Percentiles rank a stretch among this genome's conserved stretches.
Evolutionary conservation across 1,284 basidiomycete species (phyloP).

Genomic region (Sporisorium exsertum): DNA sequence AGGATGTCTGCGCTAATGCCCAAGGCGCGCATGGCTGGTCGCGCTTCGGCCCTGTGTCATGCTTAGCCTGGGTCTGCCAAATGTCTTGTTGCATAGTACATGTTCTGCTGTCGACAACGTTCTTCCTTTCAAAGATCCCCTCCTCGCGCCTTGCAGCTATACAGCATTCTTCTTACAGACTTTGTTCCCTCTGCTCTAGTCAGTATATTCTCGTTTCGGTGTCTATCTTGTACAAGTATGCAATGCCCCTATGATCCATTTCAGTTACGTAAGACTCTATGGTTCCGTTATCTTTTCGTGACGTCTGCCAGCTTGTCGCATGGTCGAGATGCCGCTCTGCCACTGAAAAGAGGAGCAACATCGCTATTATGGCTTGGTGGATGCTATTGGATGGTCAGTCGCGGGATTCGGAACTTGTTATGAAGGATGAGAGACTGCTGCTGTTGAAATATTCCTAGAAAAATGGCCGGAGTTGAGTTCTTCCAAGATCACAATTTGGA

Average conservation of each 20-base stretch:
- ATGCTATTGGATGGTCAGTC: not conserved
- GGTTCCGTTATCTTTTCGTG: not conserved
- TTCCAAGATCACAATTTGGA: constrained; percentile 23
- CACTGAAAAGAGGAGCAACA: too few species aligned
- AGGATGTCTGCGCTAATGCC: not conserved
- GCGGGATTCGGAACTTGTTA: constrained; percentile 24
- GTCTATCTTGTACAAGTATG: constrained; percentile 42
- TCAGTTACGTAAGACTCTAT: not conserved
- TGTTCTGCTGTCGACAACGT: not conserved
- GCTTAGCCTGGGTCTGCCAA: not conserved
- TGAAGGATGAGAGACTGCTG: constrained; percentile 7
- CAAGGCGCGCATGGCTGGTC: not conserved
- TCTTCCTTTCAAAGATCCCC: too few species aligned
- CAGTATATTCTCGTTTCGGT: not conserved
- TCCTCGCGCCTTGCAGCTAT: not conserved
- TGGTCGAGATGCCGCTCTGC: not conserved
- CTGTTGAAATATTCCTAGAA: constrained; percentile 9
- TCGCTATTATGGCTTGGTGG: not conserved
- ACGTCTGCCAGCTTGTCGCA: not conserved
- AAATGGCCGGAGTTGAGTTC: constrained; percentile 19
- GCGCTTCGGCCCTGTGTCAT: too few species aligned
- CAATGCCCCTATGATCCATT: constrained; percentile 14
- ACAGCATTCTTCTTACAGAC: not conserved
- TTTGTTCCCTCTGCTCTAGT: not conserved
- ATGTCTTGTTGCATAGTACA: not conserved